Evolutionary conservation across 352 stramenopile genomes (phyloP), one percentile per base, ranked within the genome.

Genomic region (Phytophthora sp.): DNA sequence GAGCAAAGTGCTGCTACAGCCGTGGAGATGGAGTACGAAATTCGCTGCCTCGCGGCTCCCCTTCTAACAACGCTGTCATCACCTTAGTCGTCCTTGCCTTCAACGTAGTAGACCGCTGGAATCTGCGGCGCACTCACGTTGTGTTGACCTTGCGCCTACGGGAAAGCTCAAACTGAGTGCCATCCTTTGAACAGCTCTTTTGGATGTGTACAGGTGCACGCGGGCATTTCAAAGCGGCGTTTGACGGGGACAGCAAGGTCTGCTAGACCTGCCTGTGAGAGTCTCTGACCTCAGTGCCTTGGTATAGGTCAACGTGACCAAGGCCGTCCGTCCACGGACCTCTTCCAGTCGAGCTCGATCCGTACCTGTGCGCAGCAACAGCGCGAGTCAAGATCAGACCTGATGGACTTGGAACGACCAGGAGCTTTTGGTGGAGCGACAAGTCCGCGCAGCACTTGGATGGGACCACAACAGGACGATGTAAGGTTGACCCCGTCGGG

Each of bases 171-270:
- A 54, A 45, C 17, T 37, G 17, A 46, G 37, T 23, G 24, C 18
- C 43, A 48, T 39, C 46, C 30, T 38, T 52, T 46, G 32, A 46
- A 15, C 27, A 56, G 28, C n/a, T 62, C 58, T 52, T 59, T 56
- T n/a, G 18, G 44, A 50, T 51, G 31, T 64, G 44, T 37, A 65
- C 26, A 57, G 32, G 30, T 45, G 46, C n/a, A 57, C 15, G 26
- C 2, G 13, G 35, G 17, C 32, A 54, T 42, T 48, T 43, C 21
- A 54, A 48, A n/a, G 10, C 48, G 6, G 9, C n/a, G 13, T 26
- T 45, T 27, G 18, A 38, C 43, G 13, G 4, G 43, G 5, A 37
- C 11, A n/a, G n/a, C 32, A 23, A 42, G 5, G n/a, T n/a, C n/a
- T n/a, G n/a, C n/a, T n/a, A n/a, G n/a, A n/a, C n/a, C n/a, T n/a